Conservation (phyloP, 2,329 filamentous ascomycete species). For the Ilyonectria sp. region DNA sequence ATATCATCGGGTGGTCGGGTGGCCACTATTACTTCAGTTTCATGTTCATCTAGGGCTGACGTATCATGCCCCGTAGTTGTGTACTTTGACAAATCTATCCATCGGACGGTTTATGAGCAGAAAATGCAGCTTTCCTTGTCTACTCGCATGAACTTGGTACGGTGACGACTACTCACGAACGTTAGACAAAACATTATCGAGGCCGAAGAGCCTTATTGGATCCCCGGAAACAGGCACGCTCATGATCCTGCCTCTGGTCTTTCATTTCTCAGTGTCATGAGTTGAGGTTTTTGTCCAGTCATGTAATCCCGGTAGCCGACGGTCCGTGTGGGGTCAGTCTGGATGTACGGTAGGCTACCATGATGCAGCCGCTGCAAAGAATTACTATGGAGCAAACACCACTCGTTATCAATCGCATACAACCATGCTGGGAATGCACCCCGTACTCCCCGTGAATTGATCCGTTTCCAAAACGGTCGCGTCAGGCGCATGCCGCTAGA, state of each 20-base stretch:
- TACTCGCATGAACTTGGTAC: neutral
- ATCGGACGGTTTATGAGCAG: neutral
- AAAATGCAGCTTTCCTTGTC: neutral
- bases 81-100: neutral
- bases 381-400: too few species aligned
- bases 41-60: slow-evolving; percentile 1
- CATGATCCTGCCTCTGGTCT: too few species aligned
- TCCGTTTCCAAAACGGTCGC: slow-evolving; percentile 3
- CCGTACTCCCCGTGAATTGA: neutral
- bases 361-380: too few species aligned
- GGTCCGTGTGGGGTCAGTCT: too few species aligned
- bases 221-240: too few species aligned
- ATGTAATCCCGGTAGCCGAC: too few species aligned
- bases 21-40: slow-evolving; percentile 2
- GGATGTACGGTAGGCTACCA: too few species aligned
- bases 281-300: too few species aligned
- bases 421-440: neutral
- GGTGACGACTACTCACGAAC: neutral
- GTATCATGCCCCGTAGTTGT: neutral
- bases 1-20: slow-evolving; percentile 1
- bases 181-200: neutral
- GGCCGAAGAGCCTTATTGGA: neutral
- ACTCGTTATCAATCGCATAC: neutral
- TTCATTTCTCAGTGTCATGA: too few species aligned
- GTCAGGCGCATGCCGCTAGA: slow-evolving; percentile 6